Base-by-base conservation (phyloP, 73 alveolate genomes). In the Diophrys sp. region DNA sequence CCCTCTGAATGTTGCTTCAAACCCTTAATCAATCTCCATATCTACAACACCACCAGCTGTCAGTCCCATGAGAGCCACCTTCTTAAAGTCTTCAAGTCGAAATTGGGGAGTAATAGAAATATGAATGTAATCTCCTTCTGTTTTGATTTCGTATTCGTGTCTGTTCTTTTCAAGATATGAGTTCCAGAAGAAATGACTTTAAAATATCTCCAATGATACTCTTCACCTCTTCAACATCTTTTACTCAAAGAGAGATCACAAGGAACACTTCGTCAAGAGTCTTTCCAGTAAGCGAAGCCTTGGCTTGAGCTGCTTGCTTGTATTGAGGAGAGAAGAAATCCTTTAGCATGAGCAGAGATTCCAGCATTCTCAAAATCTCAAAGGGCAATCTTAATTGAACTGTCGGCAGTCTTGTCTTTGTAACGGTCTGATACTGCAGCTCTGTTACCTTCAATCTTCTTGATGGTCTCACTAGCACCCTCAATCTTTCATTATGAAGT, bases 1-100 rank as follows among this genome's bases (percentile, higher is more conserved):
- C 25, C 31, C 31, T 70, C 87, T 68, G 31, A 78, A 14, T 78
- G 87, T 66, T 14, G 71, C 75, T 33, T 78, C 87, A 70, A 69
- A 27, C 8, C 34, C 29, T 53, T 78, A 56, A 56, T 78, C 77
- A 25, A 78, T 74, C 56, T 78, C 69, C 14, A 70, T 24, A 2
- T 31, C 53, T 1, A 68, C 29, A 23, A 70, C 27, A 14, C 71
- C 80, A 5, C 2, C 25, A 23, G 23, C 57, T 23, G 44, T 23
- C 44, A 70, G 67, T 29, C 44, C 56, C 55, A 78, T 29, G 5
- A 11, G 14, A 11, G 11, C 2, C 11, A 24, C 74, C 23, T 66
- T 24, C 14, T 24, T 23, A 27, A 27, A 27, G 2, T 24, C 32
- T 66, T 66, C 31, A 24, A n/a, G 8, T 24, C 78, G 25, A 23